Percentiles rank a stretch among this genome's conserved stretches.
Evolutionary conservation across 2,329 filamentous ascomycete genomes (phyloP).

Genomic region (Moelleriella libera): DNA sequence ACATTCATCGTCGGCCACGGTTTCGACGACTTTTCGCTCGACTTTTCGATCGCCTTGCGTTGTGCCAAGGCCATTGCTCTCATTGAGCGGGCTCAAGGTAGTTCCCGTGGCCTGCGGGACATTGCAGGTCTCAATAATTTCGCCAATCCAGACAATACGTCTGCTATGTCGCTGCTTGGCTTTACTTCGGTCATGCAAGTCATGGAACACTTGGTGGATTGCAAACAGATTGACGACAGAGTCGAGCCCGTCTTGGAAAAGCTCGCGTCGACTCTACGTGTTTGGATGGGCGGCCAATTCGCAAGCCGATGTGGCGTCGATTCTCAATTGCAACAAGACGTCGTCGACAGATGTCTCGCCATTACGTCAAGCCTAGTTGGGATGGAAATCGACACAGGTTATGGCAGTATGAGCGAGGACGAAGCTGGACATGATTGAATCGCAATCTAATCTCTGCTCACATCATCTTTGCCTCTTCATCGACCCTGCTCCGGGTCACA

Average conservation of each 20-base stretch:
- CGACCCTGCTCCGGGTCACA: too few species aligned
- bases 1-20: slow-evolving; percentile 30
- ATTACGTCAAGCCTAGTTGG: slow-evolving; percentile 43
- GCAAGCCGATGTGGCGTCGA: slow-evolving; percentile 38
- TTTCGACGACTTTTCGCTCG: slow-evolving; percentile 27
- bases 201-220: slow-evolving; percentile 35
- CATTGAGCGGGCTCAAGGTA: slow-evolving; percentile 29
- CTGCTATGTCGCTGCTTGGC: slow-evolving; percentile 39
- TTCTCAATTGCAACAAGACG: slow-evolving; percentile 32
- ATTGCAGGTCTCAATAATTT: slow-evolving; percentile 36
- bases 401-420: slow-evolving; percentile 41
- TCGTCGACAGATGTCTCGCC: slow-evolving; percentile 40
- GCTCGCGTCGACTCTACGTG: slow-evolving; percentile 40
- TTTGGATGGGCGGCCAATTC: slow-evolving; percentile 43
- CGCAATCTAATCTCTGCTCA: neutral
- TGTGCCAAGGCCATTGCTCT: slow-evolving; percentile 49
- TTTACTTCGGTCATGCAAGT: slow-evolving; percentile 45
- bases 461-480: neutral
- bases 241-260: slow-evolving; percentile 37
- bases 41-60: slow-evolving; percentile 41
- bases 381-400: slow-evolving; percentile 46
- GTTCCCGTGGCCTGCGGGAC: slow-evolving; percentile 18
- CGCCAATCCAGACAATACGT: slow-evolving; percentile 23
- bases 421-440: slow-evolving; percentile 15
- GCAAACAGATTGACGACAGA: slow-evolving; percentile 30